Evolutionary conservation across 192 early-diverging fungal species (phyloP).

Genomic region (Umbelopsis ramanniana): DNA sequence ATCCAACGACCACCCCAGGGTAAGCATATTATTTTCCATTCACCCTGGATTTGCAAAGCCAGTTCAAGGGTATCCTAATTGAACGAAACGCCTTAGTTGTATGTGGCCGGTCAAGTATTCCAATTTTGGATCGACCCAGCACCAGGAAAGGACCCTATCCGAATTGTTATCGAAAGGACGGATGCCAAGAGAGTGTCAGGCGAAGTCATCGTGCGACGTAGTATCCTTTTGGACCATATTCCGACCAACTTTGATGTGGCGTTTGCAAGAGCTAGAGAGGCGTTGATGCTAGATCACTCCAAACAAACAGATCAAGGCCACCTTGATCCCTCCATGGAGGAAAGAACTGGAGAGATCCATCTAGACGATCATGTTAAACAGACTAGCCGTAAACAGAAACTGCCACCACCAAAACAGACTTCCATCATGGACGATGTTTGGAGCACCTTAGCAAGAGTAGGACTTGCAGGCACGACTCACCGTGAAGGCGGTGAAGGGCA

Average conservation of each 20-base stretch:
- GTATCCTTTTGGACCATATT: slow-evolving; percentile 42
- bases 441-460: not conserved
- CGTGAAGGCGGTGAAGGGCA: slow-evolving; percentile 8
- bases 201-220: slow-evolving; percentile 39
- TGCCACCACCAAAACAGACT: not conserved
- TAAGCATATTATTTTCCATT: no score
- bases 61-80: not conserved
- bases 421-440: not conserved
- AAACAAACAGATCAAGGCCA: not conserved
- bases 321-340: not conserved
- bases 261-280: slow-evolving; percentile 35
- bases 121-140: slow-evolving; percentile 46
- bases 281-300: slow-evolving; percentile 27
- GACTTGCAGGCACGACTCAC: not conserved
- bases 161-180: slow-evolving; percentile 41
- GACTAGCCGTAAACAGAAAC: not conserved
- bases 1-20: slow-evolving; percentile 47
- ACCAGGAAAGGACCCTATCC: slow-evolving; percentile 36
- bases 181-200: slow-evolving; percentile 28
- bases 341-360: not conserved
- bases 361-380: not conserved
- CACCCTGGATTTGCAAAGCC: not conserved
- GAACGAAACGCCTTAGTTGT: slow-evolving; percentile 24
- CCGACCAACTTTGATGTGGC: slow-evolving; percentile 43
- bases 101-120: slow-evolving; percentile 42